phyloP scores from a whole-genome alignment of 2,329 filamentous ascomycete genomes.

The Beauveria bassiana region DNA sequence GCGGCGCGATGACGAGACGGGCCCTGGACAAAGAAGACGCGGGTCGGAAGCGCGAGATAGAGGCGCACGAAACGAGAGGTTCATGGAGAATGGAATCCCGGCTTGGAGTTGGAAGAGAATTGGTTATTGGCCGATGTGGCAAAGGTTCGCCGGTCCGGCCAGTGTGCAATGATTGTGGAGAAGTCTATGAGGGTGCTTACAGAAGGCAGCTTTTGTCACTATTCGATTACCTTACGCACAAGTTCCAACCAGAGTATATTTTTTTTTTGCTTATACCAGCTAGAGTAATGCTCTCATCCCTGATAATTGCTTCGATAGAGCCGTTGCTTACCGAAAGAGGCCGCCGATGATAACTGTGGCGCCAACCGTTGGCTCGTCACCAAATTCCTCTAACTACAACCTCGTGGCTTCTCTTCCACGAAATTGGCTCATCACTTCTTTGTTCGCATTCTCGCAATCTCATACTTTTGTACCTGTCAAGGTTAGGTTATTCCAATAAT shows the following conservation, averaged over 20 bases:
- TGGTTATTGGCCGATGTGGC: not conserved
- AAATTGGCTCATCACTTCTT: not conserved
- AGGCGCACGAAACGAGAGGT: not conserved
- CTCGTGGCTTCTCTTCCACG: not conserved
- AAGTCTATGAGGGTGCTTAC: too few species aligned
- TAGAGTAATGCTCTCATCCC: too few species aligned
- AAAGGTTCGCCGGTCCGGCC: not conserved
- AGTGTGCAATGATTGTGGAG: not conserved
- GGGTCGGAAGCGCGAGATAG: not conserved
- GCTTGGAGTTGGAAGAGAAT: not conserved
- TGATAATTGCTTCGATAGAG: too few species aligned
- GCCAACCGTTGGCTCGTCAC: not conserved
- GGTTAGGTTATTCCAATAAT: not conserved
- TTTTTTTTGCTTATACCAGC: too few species aligned
- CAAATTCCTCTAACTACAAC: not conserved
- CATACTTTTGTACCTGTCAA: not conserved
- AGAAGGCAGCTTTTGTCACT: not conserved
- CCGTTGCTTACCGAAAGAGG: not conserved
- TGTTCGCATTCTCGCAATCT: not conserved
- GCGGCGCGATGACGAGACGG: slow-evolving; percentile 12
- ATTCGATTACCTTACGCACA: not conserved
- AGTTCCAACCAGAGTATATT: too few species aligned
- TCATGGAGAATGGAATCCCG: slow-evolving; percentile 9
- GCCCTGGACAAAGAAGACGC: slow-evolving; percentile 12
- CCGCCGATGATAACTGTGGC: not conserved